Conservation (phyloP, 2,329 filamentous ascomycete genomes). For the Colletotrichum magnum region DNA sequence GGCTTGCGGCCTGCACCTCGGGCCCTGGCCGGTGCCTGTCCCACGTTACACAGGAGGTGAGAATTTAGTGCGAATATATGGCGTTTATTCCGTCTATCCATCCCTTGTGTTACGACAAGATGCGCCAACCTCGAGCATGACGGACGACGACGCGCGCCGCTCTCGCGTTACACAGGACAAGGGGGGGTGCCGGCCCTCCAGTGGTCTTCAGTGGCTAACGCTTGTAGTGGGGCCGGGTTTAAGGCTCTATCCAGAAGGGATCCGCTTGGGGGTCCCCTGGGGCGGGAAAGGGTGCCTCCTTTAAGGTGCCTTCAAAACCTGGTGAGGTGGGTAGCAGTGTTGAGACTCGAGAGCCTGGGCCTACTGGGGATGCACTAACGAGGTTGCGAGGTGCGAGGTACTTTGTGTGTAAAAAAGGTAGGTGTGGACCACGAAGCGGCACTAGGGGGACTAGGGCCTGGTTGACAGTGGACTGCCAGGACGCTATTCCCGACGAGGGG, state of each 20-base stretch:
- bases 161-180: constrained; percentile 25
- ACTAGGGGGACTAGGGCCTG: constrained; percentile 11
- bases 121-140: background rate
- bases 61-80: constrained; percentile 18
- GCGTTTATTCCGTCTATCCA: constrained; percentile 27
- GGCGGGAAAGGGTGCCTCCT: too few species aligned
- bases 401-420: too few species aligned
- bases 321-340: too few species aligned
- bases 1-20: background rate
- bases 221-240: constrained; percentile 32
- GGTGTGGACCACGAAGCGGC: constrained; percentile 28
- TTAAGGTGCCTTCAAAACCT: too few species aligned
- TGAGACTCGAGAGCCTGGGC: constrained; percentile 16
- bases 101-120: background rate
- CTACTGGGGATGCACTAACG: background rate
- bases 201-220: constrained; percentile 24
- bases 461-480: constrained; percentile 9
- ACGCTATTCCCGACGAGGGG: constrained; percentile 14
- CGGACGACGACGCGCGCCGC: constrained; percentile 1
- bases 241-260: constrained; percentile 37
- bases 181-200: constrained; percentile 2
- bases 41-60: constrained; percentile 13
- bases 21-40: background rate
- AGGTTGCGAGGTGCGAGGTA: too few species aligned
- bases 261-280: constrained; percentile 18